Evolutionary conservation across 257 asterid species (phyloP).

Genomic region (Parsonsia alboflavescens): DNA sequence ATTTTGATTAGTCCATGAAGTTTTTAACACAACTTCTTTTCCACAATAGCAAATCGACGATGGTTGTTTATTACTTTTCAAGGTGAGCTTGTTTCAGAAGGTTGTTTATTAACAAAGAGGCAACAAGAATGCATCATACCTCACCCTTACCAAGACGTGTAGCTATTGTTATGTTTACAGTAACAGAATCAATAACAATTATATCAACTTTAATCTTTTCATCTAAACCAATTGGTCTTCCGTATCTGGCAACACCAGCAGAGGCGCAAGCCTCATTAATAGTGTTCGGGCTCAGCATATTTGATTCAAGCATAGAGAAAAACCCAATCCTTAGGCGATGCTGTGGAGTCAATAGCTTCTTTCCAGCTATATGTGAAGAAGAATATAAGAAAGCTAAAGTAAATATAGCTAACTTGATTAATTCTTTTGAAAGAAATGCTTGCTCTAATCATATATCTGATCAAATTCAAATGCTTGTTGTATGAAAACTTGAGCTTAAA

Average conservation of each 20-base stretch:
- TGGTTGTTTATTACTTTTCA: too few relatives aligned
- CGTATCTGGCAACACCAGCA: conserved; percentile 82
- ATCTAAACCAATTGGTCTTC: conserved; percentile 77
- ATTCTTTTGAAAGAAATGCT: not conserved
- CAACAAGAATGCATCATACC: conserved; percentile 29
- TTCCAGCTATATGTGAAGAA: conserved; percentile 53
- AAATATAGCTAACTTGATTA: too few relatives aligned
- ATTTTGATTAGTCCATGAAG: too few relatives aligned
- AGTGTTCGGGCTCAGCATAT: conserved; percentile 44
- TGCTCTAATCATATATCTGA: too few relatives aligned
- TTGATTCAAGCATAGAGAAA: conserved; percentile 67
- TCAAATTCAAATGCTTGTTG: not conserved
- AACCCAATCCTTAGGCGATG: conserved; percentile 94
- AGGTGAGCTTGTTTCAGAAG: not conserved
- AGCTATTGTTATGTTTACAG: conserved; percentile 81
- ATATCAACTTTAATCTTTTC: conserved; percentile 87
- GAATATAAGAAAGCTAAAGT: not conserved
- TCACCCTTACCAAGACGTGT: conserved; percentile 99
- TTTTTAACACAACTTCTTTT: too few relatives aligned
- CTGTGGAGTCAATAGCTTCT: conserved; percentile 84
- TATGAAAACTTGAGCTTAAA: not conserved
- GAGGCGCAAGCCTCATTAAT: conserved; percentile 91
- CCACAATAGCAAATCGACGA: too few relatives aligned
- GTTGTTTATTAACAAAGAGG: not conserved
- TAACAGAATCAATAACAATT: conserved; percentile 87